phyloP scores from a whole-genome alignment of 306 rosid species.

The Dalbergia cochinchinensis region DNA sequence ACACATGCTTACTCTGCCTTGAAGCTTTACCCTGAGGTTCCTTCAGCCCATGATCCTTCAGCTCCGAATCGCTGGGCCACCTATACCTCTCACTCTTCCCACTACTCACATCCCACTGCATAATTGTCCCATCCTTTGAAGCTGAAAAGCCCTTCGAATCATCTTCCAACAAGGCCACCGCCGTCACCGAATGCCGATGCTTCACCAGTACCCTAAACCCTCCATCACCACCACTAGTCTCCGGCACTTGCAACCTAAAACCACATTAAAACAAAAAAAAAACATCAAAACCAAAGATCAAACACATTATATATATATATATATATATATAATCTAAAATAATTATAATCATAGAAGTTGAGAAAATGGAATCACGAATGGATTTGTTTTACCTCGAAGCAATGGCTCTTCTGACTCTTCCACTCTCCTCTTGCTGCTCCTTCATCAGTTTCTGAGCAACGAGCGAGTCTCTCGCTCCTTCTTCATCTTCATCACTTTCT shows the following conservation, averaged over 20 bases:
- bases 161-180: slow-evolving; percentile 84
- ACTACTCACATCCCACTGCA: slow-evolving; percentile 88
- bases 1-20: slow-evolving; percentile 73
- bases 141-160: slow-evolving; percentile 91
- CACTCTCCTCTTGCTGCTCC: slow-evolving; percentile 89
- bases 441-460: slow-evolving; percentile 69
- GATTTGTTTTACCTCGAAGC: slow-evolving; percentile 64
- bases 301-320: background rate
- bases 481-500: slow-evolving; percentile 49
- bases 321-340: background rate
- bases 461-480: slow-evolving; percentile 77
- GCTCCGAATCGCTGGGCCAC: slow-evolving; percentile 76
- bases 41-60: slow-evolving; percentile 83
- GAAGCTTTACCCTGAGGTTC: slow-evolving; percentile 81
- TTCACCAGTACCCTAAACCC: slow-evolving; percentile 73
- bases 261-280: background rate
- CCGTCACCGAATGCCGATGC: slow-evolving; percentile 81
- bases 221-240: slow-evolving; percentile 60
- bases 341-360: background rate
- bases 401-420: slow-evolving; percentile 74
- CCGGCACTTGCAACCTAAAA: slow-evolving; percentile 72
- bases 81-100: slow-evolving; percentile 80
- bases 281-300: background rate
- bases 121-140: slow-evolving; percentile 85
- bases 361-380: background rate